Evolutionary conservation across 192 early-diverging fungal species (phyloP), one percentile per base, ranked within the genome.

Genomic region (Gamsiella multidivaricata): DNA sequence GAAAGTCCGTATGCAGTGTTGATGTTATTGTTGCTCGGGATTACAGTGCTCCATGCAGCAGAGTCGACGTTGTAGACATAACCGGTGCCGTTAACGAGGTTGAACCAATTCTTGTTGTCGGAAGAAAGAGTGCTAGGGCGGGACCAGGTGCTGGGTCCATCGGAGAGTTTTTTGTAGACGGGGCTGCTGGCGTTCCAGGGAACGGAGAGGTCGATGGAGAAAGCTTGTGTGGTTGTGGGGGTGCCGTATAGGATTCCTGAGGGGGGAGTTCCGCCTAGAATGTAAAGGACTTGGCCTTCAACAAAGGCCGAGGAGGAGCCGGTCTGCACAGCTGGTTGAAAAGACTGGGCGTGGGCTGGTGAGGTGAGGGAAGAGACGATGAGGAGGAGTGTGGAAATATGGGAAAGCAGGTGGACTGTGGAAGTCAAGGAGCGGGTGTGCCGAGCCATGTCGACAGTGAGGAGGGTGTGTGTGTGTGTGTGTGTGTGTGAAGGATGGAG

Each of bases 201-300:
- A 0, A 15, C 22, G 1, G 69, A 71, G 45, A 71, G 61, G 29
- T 71, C 69, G 20, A 71, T 2, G 6, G 54, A 36, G 54, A 56
- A 62, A 5, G 54, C 17, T 54, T 71, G 69, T n/a, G n/a, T n/a
- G n/a, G n/a, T n/a, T n/a, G n/a, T n/a, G 2, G 31, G 14, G n/a
- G 18, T 50, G 25, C 20, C 42, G n/a, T 0, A 28, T 28, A 9
- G 7, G 50, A 4, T 9, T n/a, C 34, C 32, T 8, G 31, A 17
- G 3, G 1, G 2, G 18, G 3, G 12, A 47, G n/a, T 12, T 29
- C 65, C 65, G 11, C 65, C 65, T 2, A 36, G 54, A 9, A 68
- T 18, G 22, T 58, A 68, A 42, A 68, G 34, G 5, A 26, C 65
- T 58, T 58, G 43, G 34, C 43, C 43, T 33, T 68, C 65, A 15